phyloP scores from a whole-genome alignment of 129 eudicot species.

The Lactuca sativa region DNA sequence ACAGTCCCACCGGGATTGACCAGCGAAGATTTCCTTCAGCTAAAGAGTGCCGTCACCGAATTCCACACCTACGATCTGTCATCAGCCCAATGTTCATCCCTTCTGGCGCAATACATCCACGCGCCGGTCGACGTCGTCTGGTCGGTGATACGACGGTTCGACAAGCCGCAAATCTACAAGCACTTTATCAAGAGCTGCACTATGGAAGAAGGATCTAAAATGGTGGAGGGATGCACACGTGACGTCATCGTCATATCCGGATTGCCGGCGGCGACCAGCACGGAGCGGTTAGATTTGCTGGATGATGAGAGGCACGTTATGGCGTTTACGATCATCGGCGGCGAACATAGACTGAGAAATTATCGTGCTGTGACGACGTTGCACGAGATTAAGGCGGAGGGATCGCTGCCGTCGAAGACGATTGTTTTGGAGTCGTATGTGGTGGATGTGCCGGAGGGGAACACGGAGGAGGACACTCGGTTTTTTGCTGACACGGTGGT shows the following conservation, averaged over 20 bases:
- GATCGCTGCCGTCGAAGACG: slow-evolving; percentile 31
- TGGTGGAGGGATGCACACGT: slow-evolving; percentile 58
- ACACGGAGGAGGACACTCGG: slow-evolving; percentile 79
- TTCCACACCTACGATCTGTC: slow-evolving; percentile 70
- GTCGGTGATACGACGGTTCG: slow-evolving; percentile 78
- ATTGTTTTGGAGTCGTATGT: slow-evolving; percentile 73
- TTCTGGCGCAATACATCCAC: slow-evolving; percentile 68
- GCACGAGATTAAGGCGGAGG: slow-evolving; percentile 41
- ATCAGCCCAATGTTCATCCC: slow-evolving; percentile 65
- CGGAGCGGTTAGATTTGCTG: slow-evolving; percentile 66
- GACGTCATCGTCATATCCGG: slow-evolving; percentile 78
- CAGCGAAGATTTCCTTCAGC: slow-evolving; percentile 39
- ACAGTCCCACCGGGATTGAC: slow-evolving; percentile 50
- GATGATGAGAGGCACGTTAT: slow-evolving; percentile 68
- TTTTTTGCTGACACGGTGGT: slow-evolving; percentile 87
- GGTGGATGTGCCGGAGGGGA: slow-evolving; percentile 84
- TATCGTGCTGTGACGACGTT: slow-evolving; percentile 68
- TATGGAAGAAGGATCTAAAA: slow-evolving; percentile 34
- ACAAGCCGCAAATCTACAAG: slow-evolving; percentile 76
- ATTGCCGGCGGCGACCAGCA: slow-evolving; percentile 77
- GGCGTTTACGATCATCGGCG: slow-evolving; percentile 71
- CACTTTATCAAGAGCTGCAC: slow-evolving; percentile 84
- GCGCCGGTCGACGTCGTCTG: slow-evolving; percentile 64
- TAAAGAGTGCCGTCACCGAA: slow-evolving; percentile 36
- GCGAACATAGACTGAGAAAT: slow-evolving; percentile 75